Percentiles rank a stretch among this genome's conserved stretches.
Conservation (phyloP, 108 stramenopile genomes). For the Parmales sp. region DNA sequence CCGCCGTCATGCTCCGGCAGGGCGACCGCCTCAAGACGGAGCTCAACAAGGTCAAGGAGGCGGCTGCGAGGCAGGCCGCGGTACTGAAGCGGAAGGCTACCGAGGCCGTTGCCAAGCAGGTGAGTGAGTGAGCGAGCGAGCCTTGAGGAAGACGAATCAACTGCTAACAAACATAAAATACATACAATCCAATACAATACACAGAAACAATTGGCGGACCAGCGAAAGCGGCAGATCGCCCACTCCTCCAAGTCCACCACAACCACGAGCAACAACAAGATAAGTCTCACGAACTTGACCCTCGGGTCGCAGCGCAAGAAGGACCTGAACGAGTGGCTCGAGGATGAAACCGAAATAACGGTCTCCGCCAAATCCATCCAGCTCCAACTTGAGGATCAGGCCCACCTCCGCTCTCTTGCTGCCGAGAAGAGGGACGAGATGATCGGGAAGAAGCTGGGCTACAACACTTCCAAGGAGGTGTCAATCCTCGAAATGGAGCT, state of each 20-base stretch:
- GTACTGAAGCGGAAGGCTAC: slow-evolving; percentile 44
- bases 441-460: slow-evolving; percentile 1
- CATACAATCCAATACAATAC: neutral
- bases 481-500: slow-evolving; percentile 16
- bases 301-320: neutral
- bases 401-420: neutral
- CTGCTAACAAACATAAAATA: neutral
- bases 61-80: slow-evolving; percentile 38
- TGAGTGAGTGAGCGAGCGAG: neutral
- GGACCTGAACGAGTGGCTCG: slow-evolving; percentile 12
- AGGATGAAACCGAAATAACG: slow-evolving; percentile 12
- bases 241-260: neutral
- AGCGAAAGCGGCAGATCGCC: neutral
- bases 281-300: too few relatives aligned
- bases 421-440: neutral
- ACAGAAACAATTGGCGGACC: neutral
- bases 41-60: slow-evolving; percentile 38
- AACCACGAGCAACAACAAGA: neutral
- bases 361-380: neutral
- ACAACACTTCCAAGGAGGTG: neutral
- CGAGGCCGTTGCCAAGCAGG: slow-evolving; percentile 23
- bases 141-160: neutral
- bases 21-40: slow-evolving; percentile 44
- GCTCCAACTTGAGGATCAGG: slow-evolving; percentile 18
- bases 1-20: slow-evolving; percentile 39